Conservation (phyloP, 176 grass and related monocot genomes). For the Areca catechu region DNA sequence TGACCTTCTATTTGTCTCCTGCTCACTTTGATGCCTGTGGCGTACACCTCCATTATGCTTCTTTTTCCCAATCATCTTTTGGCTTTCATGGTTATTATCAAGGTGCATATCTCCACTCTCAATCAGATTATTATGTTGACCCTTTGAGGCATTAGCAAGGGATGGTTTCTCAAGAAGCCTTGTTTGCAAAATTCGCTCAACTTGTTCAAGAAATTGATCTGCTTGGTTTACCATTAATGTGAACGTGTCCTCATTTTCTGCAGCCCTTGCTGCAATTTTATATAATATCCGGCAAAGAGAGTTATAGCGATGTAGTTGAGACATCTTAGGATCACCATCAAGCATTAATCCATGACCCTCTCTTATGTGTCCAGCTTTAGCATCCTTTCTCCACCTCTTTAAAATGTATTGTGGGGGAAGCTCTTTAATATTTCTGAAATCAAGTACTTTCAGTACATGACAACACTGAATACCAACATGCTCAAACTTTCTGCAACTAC, state of each 20-base stretch:
- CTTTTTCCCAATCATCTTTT: conserved; percentile 43
- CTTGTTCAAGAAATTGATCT: conserved; percentile 57
- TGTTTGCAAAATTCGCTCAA: conserved; percentile 52
- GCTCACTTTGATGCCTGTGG: conserved; percentile 31
- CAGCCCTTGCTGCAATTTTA: conserved; percentile 74
- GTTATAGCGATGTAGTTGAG: conserved; percentile 42
- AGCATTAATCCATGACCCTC: conserved; percentile 34
- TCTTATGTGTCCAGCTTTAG: conserved; percentile 28
- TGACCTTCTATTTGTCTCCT: conserved; percentile 43
- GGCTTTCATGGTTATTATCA: conserved; percentile 32
- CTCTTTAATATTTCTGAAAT: conserved; percentile 65
- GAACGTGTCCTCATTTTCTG: conserved; percentile 60
- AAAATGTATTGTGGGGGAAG: conserved; percentile 60
- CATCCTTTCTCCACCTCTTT: conserved; percentile 85
- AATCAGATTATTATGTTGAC: conserved; percentile 30
- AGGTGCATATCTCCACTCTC: conserved; percentile 32
- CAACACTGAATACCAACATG: conserved; percentile 66
- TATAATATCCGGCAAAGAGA: conserved; percentile 61
- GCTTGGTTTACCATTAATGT: conserved; percentile 51
- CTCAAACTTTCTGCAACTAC: conserved; percentile 86
- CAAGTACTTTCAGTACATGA: conserved; percentile 85
- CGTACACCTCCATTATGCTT: conserved; percentile 34
- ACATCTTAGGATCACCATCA: conserved; percentile 28
- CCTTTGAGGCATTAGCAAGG: conserved; percentile 31
- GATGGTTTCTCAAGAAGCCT: conserved; percentile 36